Evolutionary conservation across 179 eudicot genomes (phyloP), one percentile per base, ranked within the genome.

Genomic region (Silene coronaria): DNA sequence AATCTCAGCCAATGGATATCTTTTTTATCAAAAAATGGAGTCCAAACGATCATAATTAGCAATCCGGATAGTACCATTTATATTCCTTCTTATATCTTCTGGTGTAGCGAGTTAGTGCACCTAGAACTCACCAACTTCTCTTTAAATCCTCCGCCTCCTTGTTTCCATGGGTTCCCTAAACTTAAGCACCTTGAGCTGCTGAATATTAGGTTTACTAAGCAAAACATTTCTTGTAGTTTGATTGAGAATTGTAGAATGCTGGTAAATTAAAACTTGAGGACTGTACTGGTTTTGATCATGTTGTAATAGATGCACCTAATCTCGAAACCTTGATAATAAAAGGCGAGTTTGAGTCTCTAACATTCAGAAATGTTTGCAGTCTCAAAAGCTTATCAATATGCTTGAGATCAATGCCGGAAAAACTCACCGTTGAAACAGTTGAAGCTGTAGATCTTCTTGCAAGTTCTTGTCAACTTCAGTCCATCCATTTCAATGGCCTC

Each of bases 1-100:
- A 13, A 38, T 42, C 72, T 10, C n/a, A 28, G 45, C 9, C 75
- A 17, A 27, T 72, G 75, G 75, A 45, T 55, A 61, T n/a, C n/a
- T n/a, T n/a, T n/a, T n/a, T n/a, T n/a, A n/a, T n/a, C n/a, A n/a
- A n/a, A n/a, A n/a, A n/a, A n/a, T n/a, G n/a, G n/a, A n/a, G n/a
- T n/a, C n/a, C n/a, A n/a, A n/a, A n/a, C n/a, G n/a, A n/a, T n/a
- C 42, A 2, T 11, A 3, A 23, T 62, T 16, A 10, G 0, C 61
- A 51, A 70, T 26, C 2, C 3, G 27, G 10, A 0, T 3, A 0
- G 0, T 23, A 1, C 1, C 5, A 23, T 12, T 3, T 1, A 16
- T 1, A 11, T 75, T n/a, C 1, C 77, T 65, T 75, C 71, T 28
- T 23, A 64, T 2, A 51, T 75, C 23, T 75, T 9, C 7, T 28